Base-by-base conservation (phyloP, 2,329 filamentous ascomycete species). In the Elsinoe fawcettii region DNA sequence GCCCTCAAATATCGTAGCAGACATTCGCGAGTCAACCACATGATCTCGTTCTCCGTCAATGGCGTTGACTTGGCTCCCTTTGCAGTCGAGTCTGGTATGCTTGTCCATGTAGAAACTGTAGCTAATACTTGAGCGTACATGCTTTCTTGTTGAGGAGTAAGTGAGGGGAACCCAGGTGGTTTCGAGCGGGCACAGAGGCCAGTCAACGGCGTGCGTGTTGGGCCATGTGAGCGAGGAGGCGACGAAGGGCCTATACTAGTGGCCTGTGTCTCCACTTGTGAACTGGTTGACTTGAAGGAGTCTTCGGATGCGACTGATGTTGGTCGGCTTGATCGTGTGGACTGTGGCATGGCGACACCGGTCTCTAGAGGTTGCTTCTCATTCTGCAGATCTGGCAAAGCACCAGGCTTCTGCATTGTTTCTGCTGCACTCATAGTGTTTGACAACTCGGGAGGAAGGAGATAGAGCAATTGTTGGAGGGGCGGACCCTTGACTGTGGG, bases 1-100 rank as follows among this genome's bases (percentile, higher is more conserved):
- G 93, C 93, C 59, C 92, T 87, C 27, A 99, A 84, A 70, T 96
- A 99, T 64, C 93, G 87, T 39, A 96, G 79, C 14, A 99, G 80
- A 69, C 92, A 97, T 70, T 99, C 93, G 63, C 85, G 83, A 11
- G 91, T 96, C 63, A 99, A 80, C 84, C 90, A 99, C 75, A 93
- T 83, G 67, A 83, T 86, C 74, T 99, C 93, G 53, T 77, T 75
- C 59, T 95, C 90, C 53, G 83, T 84, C 59, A 97, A 74, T 1
- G 88, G 83, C 2, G 82, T 79, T 60, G 76, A 75, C 8, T 77
- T 71, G 9, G 80, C 74, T 56, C 75, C 76, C 61, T 81, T 85
- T 56, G 81, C 80, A 5, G 78, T 77, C 18, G 83, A 82, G 39
- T 81, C 81, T 32, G 83, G 83, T 23, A 95, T 74, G 8, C 84